phyloP scores from a whole-genome alignment of 495 filamentous ascomycete genomes.

The Clohesyomyces aquaticus region DNA sequence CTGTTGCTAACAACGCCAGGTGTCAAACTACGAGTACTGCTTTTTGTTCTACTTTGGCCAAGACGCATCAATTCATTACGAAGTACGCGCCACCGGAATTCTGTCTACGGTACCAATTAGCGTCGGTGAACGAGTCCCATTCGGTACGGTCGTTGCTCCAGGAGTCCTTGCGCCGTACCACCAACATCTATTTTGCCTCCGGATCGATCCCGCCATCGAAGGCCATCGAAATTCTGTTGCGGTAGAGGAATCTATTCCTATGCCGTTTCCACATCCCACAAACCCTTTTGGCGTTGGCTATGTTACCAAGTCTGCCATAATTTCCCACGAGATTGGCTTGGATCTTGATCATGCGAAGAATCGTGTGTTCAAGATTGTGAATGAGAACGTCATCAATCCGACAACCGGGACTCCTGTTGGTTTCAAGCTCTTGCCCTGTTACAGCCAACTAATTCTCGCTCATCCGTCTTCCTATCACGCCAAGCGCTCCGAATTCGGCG shows the following conservation, averaged over 20 bases:
- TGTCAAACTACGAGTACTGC: slow-evolving; percentile 44
- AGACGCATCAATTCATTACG: slow-evolving; percentile 40
- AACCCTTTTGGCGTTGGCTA: slow-evolving; percentile 42
- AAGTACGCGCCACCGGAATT: slow-evolving; percentile 43
- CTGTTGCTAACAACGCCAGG: slow-evolving; percentile 15
- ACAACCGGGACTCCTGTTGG: slow-evolving; percentile 40
- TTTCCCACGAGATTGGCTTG: slow-evolving; percentile 29
- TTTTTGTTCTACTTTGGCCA: slow-evolving; percentile 42
- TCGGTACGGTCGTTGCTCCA: slow-evolving; percentile 38
- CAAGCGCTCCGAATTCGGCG: slow-evolving; percentile 38
- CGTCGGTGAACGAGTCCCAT: slow-evolving; percentile 34
- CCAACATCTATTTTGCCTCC: slow-evolving; percentile 44
- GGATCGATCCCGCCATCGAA: slow-evolving; percentile 42
- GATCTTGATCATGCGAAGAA: slow-evolving; percentile 33
- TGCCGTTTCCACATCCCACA: slow-evolving; percentile 21
- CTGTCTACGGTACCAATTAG: slow-evolving; percentile 39
- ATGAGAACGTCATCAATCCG: slow-evolving; percentile 33
- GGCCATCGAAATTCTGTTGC: slow-evolving; percentile 36
- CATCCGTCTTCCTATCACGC: slow-evolving; percentile 25
- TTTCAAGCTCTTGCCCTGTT: slow-evolving; percentile 42
- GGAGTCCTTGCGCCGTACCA: slow-evolving; percentile 42
- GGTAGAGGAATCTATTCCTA: slow-evolving; percentile 37
- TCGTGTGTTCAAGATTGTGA: slow-evolving; percentile 43
- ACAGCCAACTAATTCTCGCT: slow-evolving; percentile 39
- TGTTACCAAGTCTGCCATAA: slow-evolving; percentile 14